Conservation (phyloP, 768 basidiomycete species). For the Tricholoma sp. region DNA sequence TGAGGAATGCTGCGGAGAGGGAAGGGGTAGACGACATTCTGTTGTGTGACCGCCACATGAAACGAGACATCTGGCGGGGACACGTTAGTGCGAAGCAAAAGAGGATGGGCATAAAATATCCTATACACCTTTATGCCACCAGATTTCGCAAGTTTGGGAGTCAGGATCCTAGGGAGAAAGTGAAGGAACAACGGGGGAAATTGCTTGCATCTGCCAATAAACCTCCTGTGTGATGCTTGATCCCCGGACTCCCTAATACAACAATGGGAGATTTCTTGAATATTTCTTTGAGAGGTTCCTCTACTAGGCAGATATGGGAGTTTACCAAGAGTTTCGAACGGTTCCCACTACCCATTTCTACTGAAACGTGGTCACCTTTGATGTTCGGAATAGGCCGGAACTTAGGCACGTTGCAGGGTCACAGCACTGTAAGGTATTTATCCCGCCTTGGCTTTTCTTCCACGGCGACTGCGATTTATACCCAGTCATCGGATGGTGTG, state of each 20-base stretch:
- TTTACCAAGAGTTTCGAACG: too few species aligned
- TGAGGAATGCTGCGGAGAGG: neutral
- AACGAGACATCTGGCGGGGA: neutral
- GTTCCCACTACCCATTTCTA: too few species aligned
- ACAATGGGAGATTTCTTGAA: too few species aligned
- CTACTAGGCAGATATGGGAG: too few species aligned
- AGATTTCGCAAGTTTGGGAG: neutral
- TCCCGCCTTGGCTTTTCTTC: too few species aligned
- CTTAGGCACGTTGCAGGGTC: too few species aligned
- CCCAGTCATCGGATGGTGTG: too few species aligned
- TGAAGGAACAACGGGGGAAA: neutral
- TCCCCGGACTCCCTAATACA: neutral
- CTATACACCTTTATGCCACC: neutral
- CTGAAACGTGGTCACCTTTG: too few species aligned
- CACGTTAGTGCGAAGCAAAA: neutral
- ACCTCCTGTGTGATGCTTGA: neutral
- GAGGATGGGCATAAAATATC: neutral
- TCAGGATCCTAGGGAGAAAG: neutral
- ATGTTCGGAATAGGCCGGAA: too few species aligned
- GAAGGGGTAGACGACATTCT: neutral
- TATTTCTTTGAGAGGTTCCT: too few species aligned
- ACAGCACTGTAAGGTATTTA: too few species aligned
- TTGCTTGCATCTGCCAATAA: neutral
- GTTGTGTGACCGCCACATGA: neutral
- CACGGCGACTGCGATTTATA: too few species aligned